Conservation (phyloP, 2,329 filamentous ascomycete species). For the Phaeosphaeriaceae sp. region DNA sequence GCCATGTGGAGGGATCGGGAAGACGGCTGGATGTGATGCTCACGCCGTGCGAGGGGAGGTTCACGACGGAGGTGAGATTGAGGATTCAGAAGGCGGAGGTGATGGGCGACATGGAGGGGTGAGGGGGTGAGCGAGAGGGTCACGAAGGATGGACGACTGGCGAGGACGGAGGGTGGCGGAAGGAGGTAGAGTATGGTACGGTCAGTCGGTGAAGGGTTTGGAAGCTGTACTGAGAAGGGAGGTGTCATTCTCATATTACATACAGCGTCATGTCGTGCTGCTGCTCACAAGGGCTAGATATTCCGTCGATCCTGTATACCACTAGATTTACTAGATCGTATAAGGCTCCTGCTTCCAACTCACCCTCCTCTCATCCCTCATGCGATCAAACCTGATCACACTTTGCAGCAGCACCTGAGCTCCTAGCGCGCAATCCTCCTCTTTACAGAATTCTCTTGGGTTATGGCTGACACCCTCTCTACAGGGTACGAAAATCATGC, state of each 20-base stretch:
- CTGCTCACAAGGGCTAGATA: not conserved
- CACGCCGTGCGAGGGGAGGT: not conserved
- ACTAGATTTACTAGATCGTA: constrained; percentile 26
- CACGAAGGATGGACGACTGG: no score
- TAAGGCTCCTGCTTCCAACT: constrained; percentile 42
- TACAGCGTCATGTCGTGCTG: no score
- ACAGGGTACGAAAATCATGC: constrained; percentile 59
- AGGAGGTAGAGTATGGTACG: no score
- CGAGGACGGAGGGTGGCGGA: no score
- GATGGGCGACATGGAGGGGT: not conserved
- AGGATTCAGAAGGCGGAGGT: not conserved
- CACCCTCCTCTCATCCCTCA: constrained; percentile 48
- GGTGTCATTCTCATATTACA: not conserved
- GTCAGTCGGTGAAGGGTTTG: no score
- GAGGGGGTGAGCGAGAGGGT: not conserved
- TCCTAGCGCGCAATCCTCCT: constrained; percentile 55
- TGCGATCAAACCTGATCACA: constrained; percentile 57
- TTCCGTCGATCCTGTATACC: not conserved
- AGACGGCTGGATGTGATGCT: not conserved
- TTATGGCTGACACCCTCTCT: constrained; percentile 58
- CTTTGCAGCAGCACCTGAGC: constrained; percentile 59
- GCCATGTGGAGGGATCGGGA: not conserved
- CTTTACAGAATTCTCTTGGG: constrained; percentile 54
- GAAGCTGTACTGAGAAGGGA: no score
- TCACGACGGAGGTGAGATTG: not conserved